phyloP scores from a whole-genome alignment of 805 yeast genomes.

The Starmerella khaoyaiensis region DNA sequence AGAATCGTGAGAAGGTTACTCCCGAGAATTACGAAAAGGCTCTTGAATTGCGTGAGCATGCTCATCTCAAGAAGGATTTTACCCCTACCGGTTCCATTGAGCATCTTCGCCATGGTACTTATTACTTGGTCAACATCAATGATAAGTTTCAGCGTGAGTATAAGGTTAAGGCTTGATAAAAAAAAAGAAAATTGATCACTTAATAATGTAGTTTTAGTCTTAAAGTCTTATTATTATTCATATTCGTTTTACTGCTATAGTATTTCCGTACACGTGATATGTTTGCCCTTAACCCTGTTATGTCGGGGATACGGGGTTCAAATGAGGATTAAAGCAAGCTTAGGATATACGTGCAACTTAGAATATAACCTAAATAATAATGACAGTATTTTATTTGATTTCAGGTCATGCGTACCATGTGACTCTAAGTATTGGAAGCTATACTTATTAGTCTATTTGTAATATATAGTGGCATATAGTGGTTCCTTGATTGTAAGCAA shows the following conservation, averaged over 20 bases:
- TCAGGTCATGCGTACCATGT: not conserved
- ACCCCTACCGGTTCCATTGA: conserved; percentile 72
- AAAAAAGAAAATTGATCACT: too few relatives aligned
- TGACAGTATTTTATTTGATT: not conserved
- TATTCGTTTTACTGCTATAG: too few relatives aligned
- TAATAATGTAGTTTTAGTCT: too few relatives aligned
- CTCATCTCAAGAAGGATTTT: conserved; percentile 69
- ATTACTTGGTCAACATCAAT: conserved; percentile 71
- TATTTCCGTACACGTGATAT: too few relatives aligned
- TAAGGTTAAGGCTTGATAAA: conserved; percentile 36
- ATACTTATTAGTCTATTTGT: too few relatives aligned
- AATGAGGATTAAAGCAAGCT: not conserved
- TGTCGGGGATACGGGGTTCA: too few relatives aligned
- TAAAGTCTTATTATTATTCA: too few relatives aligned
- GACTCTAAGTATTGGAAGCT: too few relatives aligned
- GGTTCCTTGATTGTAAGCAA: too few relatives aligned
- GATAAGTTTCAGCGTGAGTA: conserved; percentile 81
- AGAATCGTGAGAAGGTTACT: conserved; percentile 47
- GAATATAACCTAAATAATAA: not conserved
- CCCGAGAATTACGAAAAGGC: conserved; percentile 78
- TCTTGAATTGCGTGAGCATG: conserved; percentile 73
- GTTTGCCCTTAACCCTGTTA: too few relatives aligned
- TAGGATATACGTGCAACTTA: not conserved
- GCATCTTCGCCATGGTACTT: conserved; percentile 57
- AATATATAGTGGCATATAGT: too few relatives aligned